Evolutionary conservation across 768 basidiomycete genomes (phyloP).

Genomic region (Solioccasus polychromus): DNA sequence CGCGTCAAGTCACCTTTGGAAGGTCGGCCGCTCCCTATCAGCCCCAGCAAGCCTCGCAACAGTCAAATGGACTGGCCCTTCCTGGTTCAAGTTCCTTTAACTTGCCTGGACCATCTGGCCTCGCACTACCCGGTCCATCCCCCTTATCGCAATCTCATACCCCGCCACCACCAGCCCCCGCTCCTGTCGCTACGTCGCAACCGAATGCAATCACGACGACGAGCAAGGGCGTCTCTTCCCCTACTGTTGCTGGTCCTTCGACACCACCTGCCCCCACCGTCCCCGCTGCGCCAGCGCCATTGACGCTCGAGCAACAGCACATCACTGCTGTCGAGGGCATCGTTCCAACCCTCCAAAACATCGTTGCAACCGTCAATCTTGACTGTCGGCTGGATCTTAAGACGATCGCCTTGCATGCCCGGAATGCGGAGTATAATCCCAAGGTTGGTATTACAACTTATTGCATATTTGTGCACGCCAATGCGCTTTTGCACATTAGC

Average conservation of each 20-base stretch:
- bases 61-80: slow-evolving; percentile 56
- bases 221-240: slow-evolving; percentile 32
- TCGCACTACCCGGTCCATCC: slow-evolving; percentile 54
- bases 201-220: slow-evolving; percentile 31
- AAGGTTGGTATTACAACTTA: slow-evolving; percentile 77
- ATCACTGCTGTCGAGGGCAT: slow-evolving; percentile 97
- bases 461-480: slow-evolving; percentile 47
- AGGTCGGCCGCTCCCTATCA: slow-evolving; percentile 51
- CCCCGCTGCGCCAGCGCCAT: slow-evolving; percentile 66
- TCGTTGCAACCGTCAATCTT: slow-evolving; percentile 97
- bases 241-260: slow-evolving; percentile 56
- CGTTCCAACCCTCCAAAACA: slow-evolving; percentile 99
- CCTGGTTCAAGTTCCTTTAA: slow-evolving; percentile 47
- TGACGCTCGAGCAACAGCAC: slow-evolving; percentile 88
- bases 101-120: slow-evolving; percentile 40
- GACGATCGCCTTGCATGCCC: slow-evolving; percentile 95
- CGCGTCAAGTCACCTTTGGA: slow-evolving; percentile 77
- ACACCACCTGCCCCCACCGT: slow-evolving; percentile 49
- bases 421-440: slow-evolving; percentile 99
- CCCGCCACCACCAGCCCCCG: slow-evolving; percentile 25
- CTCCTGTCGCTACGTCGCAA: slow-evolving; percentile 10
- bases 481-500: slow-evolving; percentile 75
- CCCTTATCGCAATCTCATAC: slow-evolving; percentile 48
- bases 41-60: slow-evolving; percentile 39
- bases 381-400: slow-evolving; percentile 96